Percentiles rank a stretch among this genome's conserved stretches.
Conservation (phyloP, 73 alveolate genomes). For the Stentor coeruleus region DNA sequence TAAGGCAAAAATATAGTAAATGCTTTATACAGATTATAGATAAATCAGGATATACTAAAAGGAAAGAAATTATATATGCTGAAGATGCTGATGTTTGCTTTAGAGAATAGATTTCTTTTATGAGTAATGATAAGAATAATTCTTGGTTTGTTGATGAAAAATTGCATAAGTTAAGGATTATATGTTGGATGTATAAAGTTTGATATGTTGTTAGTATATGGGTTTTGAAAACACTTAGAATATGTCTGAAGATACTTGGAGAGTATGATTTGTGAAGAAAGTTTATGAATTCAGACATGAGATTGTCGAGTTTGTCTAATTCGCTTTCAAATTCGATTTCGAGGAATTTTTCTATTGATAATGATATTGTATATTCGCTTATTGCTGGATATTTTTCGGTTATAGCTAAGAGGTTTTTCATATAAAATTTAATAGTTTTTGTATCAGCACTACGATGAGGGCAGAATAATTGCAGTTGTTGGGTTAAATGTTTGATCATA, state of each 20-base stretch:
- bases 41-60: background rate
- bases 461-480: background rate
- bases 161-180: constrained; percentile 1
- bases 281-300: background rate
- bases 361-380: background rate
- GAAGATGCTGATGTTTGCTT: background rate
- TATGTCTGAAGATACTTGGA: background rate
- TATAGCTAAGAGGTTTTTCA: background rate
- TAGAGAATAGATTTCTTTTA: background rate
- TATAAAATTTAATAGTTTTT: background rate
- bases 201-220: constrained; percentile 6
- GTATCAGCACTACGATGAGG: background rate
- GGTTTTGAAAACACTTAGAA: background rate
- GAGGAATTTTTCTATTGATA: background rate
- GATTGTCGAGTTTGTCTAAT: background rate
- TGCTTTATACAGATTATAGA: background rate
- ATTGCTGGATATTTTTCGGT: background rate
- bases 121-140: background rate
- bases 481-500: background rate
- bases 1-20: background rate
- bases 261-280: background rate
- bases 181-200: background rate
- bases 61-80: background rate
- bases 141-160: background rate
- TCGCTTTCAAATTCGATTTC: background rate